These are phyloP conservation scores for Pythium brachiatum DNA, from an alignment of 352 stramenopile genomes.

Conservation along the genomic window DNA sequence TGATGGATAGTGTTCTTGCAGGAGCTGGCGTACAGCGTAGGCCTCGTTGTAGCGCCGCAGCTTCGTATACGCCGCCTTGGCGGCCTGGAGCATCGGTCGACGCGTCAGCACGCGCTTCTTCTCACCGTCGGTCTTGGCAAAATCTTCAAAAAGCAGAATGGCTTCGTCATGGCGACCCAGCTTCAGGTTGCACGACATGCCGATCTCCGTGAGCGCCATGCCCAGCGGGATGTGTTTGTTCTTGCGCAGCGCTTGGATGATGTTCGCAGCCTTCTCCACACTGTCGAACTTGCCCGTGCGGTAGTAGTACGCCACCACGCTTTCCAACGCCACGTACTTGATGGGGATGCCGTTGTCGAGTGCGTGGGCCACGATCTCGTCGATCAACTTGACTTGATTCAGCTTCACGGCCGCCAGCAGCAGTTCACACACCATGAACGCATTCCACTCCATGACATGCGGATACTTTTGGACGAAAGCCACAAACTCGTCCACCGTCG, in stretches of 20 bases:
- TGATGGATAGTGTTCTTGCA: slow-evolving; percentile 34
- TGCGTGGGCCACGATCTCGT: slow-evolving; percentile 57
- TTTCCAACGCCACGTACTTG: slow-evolving; percentile 76
- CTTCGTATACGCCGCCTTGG: slow-evolving; percentile 45
- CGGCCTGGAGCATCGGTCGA: slow-evolving; percentile 60
- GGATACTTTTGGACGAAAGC: slow-evolving; percentile 48
- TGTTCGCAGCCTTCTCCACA: slow-evolving; percentile 57
- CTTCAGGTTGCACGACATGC: slow-evolving; percentile 63
- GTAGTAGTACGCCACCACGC: slow-evolving; percentile 70
- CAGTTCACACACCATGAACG: slow-evolving; percentile 62
- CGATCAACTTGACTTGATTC: slow-evolving; percentile 51
- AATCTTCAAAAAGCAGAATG: slow-evolving; percentile 73
- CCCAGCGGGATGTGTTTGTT: slow-evolving; percentile 77
- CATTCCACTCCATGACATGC: slow-evolving; percentile 58
- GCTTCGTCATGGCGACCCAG: slow-evolving; percentile 60
- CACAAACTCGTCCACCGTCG: slow-evolving; percentile 37
- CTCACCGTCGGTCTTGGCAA: slow-evolving; percentile 55
- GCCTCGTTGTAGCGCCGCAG: slow-evolving; percentile 61
- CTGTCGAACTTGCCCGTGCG: slow-evolving; percentile 56
- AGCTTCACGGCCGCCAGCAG: slow-evolving; percentile 50
- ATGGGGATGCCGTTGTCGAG: slow-evolving; percentile 63
- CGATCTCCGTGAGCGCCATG: slow-evolving; percentile 70
- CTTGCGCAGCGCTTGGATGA: slow-evolving; percentile 59
- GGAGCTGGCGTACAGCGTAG: slow-evolving; percentile 50
- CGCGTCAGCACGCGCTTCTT: slow-evolving; percentile 54